Evolutionary conservation across 2,329 filamentous ascomycete genomes (phyloP), one percentile per base, ranked within the genome.

Genomic region (Aspergillus sclerotialis): DNA sequence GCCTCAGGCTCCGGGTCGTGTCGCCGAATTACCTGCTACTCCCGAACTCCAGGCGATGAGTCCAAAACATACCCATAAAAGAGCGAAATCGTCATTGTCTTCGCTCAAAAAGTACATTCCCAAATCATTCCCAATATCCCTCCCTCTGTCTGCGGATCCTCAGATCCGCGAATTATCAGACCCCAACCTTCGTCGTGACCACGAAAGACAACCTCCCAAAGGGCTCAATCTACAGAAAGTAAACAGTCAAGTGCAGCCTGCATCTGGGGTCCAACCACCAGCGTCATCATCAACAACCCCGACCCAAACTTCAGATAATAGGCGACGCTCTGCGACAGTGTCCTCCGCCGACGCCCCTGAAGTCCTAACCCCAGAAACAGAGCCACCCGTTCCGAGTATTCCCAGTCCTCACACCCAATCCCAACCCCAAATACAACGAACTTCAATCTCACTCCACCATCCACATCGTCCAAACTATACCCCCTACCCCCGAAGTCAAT

Each of bases 321-420:
- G n/a, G n/a, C n/a, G 11, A 17, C 47, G 56, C 30, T 48, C 54
- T 32, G 48, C 52, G 38, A 58, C 55, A 25, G 53, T 50, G 39
- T 56, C 45, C 35, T 60, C 57, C 2, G 52, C 53, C 30, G 55
- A 60, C n/a, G 56, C 58, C 1, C 57, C 59, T 11, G 55, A 58
- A 35, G 55, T 61, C 0, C 49, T 60, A 10, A 37, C 41, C 12
- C 47, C 46, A 8, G 48, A 45, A 13, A 50, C 53, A 9, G n/a
- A n/a, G n/a, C n/a, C n/a, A n/a, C n/a, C n/a, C n/a, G n/a, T n/a
- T n/a, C 28, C 42, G 17, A 52, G 43, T 18, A 46, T 56, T 4
- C 45, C 41, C 27, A 46, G 53, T 36, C 54, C 56, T n/a, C 43
- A 42, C 8, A 48, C 49, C n/a, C n/a, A n/a, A n/a, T n/a, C 3